Percentiles rank a stretch among this genome's conserved stretches.
Conservation (phyloP, 768 basidiomycete genomes). For the Cystobasidium tubakii region DNA sequence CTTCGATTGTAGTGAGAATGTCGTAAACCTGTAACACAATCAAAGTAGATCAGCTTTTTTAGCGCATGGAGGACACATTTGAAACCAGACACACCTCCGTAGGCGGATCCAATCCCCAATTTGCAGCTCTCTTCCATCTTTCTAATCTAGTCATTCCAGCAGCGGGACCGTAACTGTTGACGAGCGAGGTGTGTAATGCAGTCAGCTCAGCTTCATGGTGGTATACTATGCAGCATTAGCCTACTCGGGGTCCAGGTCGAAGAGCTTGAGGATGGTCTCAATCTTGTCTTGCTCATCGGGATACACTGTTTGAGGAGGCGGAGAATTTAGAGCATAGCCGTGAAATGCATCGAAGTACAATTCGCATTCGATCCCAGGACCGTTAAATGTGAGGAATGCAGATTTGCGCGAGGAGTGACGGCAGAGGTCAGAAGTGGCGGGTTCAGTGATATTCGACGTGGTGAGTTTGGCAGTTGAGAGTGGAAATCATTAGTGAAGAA, state of each 20-base stretch:
- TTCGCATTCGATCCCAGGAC: neutral
- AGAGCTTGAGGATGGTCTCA: constrained; percentile 50
- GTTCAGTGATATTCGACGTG: constrained; percentile 24
- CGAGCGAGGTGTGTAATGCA: neutral
- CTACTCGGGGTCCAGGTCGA: constrained; percentile 74
- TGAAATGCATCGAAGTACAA: neutral
- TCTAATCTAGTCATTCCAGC: constrained; percentile 61
- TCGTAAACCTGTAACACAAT: constrained; percentile 61
- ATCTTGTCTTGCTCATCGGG: constrained; percentile 38
- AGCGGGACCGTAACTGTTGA: constrained; percentile 47
- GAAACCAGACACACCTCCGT: constrained; percentile 55
- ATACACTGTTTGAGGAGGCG: constrained; percentile 25
- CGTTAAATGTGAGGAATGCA: constrained; percentile 18
- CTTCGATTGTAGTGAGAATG: constrained; percentile 68
- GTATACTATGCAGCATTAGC: too few relatives aligned
- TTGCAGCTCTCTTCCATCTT: constrained; percentile 77
- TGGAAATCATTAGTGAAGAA: neutral
- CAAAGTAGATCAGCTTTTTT: neutral
- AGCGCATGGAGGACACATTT: constrained; percentile 13
- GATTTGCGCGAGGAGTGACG: constrained; percentile 8
- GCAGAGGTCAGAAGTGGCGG: constrained; percentile 12
- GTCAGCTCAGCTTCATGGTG: too few relatives aligned
- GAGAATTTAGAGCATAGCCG: neutral
- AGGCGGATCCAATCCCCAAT: constrained; percentile 73
- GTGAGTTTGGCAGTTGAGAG: neutral